A percentile compares a stretch with the other conserved stretches of the same genome.
Evolutionary conservation across 768 basidiomycete species (phyloP).

Genomic region (Floccularia luteovirens): DNA sequence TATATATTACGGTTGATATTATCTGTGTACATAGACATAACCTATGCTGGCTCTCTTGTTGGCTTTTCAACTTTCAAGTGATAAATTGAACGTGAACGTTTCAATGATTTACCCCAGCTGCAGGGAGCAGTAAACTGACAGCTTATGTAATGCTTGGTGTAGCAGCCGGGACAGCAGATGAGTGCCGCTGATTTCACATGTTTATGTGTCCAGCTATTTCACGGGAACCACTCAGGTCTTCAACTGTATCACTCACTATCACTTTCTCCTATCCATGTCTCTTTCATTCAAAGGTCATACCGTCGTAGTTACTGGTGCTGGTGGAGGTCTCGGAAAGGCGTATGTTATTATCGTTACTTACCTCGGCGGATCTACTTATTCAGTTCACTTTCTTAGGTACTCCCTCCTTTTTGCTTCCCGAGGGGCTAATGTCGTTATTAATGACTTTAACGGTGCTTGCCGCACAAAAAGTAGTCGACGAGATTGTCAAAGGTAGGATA

Average conservation of each 20-base stretch:
- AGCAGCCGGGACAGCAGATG: constrained; percentile 1
- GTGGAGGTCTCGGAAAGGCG: constrained; percentile 91
- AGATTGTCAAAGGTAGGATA: constrained; percentile 69
- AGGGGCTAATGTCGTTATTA: constrained; percentile 92
- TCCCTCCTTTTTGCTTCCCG: constrained; percentile 87
- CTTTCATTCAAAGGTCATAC: constrained; percentile 83
- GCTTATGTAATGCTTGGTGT: constrained; percentile 1
- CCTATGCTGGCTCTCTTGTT: neutral
- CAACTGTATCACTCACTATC: constrained; percentile 3
- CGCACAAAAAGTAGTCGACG: constrained; percentile 87
- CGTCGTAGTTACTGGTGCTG: constrained; percentile 94
- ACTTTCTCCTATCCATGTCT: constrained; percentile 27
- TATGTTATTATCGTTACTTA: constrained; percentile 30
- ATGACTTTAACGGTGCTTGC: constrained; percentile 86
- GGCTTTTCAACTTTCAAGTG: neutral
- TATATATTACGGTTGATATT: constrained; percentile 19
- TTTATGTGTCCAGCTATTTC: constrained; percentile 4
- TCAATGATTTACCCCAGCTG: neutral
- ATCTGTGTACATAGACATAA: constrained; percentile 20
- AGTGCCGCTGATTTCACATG: constrained; percentile 10
- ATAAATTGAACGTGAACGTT: neutral
- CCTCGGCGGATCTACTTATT: constrained; percentile 5
- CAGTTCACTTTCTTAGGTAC: constrained; percentile 47
- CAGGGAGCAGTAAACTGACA: too few species aligned
- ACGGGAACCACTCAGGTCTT: constrained; percentile 1